A percentile compares a stretch with the other conserved stretches of the same genome.
These are phyloP conservation scores for Grosmannia clavigera DNA, from an alignment of 2,329 filamentous ascomycete genomes.

Conservation along the genomic window DNA sequence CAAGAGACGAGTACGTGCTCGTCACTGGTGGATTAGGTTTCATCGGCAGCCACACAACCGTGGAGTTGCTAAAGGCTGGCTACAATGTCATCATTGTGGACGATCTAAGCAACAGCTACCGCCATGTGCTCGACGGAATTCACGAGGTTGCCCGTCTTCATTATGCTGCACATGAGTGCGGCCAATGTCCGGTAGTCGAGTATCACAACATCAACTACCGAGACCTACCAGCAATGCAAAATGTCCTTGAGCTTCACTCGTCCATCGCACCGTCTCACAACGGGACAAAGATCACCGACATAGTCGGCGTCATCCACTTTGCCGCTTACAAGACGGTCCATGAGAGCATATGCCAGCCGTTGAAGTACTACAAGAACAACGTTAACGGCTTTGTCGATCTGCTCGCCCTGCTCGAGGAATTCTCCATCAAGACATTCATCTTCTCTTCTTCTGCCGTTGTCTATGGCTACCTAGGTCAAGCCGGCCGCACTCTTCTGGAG, in stretches of 20 bases:
- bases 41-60: slow-evolving; percentile 5
- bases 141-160: slow-evolving; percentile 18
- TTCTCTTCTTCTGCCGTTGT: slow-evolving; percentile 58
- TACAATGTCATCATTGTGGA: slow-evolving; percentile 30
- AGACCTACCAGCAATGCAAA: slow-evolving; percentile 21
- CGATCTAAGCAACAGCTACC: slow-evolving; percentile 31
- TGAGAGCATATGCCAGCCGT: slow-evolving; percentile 46
- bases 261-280: background rate
- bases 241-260: slow-evolving; percentile 24
- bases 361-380: slow-evolving; percentile 58
- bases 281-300: slow-evolving; percentile 27
- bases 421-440: slow-evolving; percentile 52
- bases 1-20: background rate
- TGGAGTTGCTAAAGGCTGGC: slow-evolving; percentile 3
- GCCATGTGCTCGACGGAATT: slow-evolving; percentile 18
- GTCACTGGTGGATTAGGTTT: slow-evolving; percentile 4
- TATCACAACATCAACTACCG: slow-evolving; percentile 27
- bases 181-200: slow-evolving; percentile 18
- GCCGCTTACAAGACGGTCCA: slow-evolving; percentile 55
- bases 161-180: slow-evolving; percentile 13
- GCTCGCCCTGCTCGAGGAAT: slow-evolving; percentile 41
- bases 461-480: slow-evolving; percentile 43
- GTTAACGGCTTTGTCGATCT: slow-evolving; percentile 51
- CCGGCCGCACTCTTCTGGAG: slow-evolving; percentile 38
- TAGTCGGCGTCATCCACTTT: slow-evolving; percentile 56